phyloP scores from a whole-genome alignment of 1,284 basidiomycete species.

The Rhodotorula sp. region DNA sequence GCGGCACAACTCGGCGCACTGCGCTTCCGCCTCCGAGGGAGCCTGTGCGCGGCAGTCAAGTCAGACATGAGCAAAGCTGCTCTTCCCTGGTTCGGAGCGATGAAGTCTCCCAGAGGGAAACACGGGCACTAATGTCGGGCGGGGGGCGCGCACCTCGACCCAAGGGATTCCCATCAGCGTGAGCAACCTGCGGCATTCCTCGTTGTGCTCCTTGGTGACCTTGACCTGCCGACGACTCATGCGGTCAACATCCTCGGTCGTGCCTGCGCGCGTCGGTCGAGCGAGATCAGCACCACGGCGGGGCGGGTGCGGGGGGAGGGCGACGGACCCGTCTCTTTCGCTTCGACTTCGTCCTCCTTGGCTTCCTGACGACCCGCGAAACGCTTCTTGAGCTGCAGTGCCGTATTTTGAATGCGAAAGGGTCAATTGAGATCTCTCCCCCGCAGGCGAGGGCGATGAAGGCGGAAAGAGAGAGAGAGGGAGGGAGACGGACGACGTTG shows the following conservation, averaged over 20 bases:
- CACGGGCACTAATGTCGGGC: too few relatives aligned
- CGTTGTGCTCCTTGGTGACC: constrained; percentile 94
- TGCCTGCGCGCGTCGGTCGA: constrained; percentile 55
- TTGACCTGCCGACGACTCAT: constrained; percentile 89
- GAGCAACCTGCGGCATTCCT: constrained; percentile 85
- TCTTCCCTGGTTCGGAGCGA: too few relatives aligned
- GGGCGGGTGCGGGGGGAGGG: fast-evolving
- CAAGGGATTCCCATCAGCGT: constrained; percentile 97
- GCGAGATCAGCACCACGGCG: neutral
- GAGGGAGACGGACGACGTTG: constrained; percentile 70
- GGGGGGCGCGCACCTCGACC: constrained; percentile 62
- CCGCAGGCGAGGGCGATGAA: neutral
- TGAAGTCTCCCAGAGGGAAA: too few relatives aligned
- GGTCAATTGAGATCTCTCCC: neutral
- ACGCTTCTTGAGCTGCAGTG: constrained; percentile 77
- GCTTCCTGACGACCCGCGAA: constrained; percentile 89
- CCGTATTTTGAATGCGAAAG: neutral
- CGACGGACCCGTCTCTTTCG: constrained; percentile 78
- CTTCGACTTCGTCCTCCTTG: constrained; percentile 90
- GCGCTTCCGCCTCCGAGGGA: constrained; percentile 96
- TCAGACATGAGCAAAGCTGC: too few relatives aligned
- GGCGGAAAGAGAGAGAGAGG: neutral
- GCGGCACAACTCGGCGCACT: constrained; percentile 94
- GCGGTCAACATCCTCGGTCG: constrained; percentile 86
- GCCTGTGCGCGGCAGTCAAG: constrained; percentile 61